phyloP scores from a whole-genome alignment of 2,329 filamentous ascomycete genomes.

The Claviceps purpurea region DNA sequence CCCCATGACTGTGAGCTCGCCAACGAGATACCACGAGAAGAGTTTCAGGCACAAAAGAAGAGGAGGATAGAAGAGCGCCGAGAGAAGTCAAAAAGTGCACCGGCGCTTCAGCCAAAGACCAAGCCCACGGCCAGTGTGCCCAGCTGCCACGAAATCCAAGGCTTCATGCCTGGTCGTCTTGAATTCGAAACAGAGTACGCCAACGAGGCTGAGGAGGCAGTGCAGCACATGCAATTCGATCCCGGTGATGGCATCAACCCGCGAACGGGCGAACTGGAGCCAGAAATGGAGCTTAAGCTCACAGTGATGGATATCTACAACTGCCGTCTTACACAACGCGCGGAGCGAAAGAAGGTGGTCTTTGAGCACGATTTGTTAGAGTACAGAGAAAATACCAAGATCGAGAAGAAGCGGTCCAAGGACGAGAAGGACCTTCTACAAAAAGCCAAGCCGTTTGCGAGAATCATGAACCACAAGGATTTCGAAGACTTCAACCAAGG shows the following conservation, averaged over 20 bases:
- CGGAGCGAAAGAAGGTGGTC: constrained; percentile 89
- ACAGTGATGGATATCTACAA: constrained; percentile 99
- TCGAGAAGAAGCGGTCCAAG: constrained; percentile 91
- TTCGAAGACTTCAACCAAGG: constrained; percentile 78
- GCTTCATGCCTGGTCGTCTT: constrained; percentile 93
- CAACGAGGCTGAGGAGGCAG: constrained; percentile 95
- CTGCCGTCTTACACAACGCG: constrained; percentile 73
- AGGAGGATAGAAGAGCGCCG: constrained; percentile 83
- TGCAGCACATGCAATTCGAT: constrained; percentile 97
- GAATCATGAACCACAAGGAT: constrained; percentile 91
- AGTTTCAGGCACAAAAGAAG: constrained; percentile 90
- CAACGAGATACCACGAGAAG: constrained; percentile 71
- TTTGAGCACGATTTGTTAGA: constrained; percentile 92
- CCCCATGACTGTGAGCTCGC: constrained; percentile 68
- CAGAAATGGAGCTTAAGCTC: constrained; percentile 94
- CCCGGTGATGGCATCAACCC: constrained; percentile 87
- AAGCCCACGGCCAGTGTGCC: constrained; percentile 94
- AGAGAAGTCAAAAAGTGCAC: constrained; percentile 71
- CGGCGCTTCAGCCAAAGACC: constrained; percentile 76
- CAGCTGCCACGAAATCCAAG: constrained; percentile 93
- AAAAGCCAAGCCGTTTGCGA: constrained; percentile 88
- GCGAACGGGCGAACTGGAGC: constrained; percentile 71
- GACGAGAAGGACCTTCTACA: constrained; percentile 85
- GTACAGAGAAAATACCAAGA: constrained; percentile 77
- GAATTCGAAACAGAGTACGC: constrained; percentile 97